Evolutionary conservation across 148 eudicot genomes (phyloP), one percentile per base, ranked within the genome.

Genomic region (Pharnaceum exiguum): DNA sequence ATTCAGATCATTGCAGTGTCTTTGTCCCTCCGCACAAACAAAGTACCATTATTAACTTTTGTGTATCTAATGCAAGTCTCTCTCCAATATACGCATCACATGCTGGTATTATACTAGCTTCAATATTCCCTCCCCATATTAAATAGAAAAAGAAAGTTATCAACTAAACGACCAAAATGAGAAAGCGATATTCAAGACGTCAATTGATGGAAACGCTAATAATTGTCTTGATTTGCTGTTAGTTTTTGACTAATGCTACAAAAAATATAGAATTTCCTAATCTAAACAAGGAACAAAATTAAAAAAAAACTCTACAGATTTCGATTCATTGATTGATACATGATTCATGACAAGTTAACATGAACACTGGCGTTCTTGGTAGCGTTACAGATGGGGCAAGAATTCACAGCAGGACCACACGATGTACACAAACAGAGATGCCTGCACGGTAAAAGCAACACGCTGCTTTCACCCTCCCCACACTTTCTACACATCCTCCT

Each of bases 401-500:
- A 37, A 48, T 89, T 74, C 0, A 79, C 68, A 46, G 74, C 37
- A 50, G 96, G 78, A 19, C 80, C 90, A 66, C 96, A 89, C n/a
- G 62, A 55, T 0, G 80, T 77, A 67, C 96, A 89, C 13, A 85
- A 54, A 36, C 96, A 89, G 29, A 85, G 83, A 54, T 89, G 96
- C 71, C 90, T 81, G 66, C 96, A 89, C 31, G 96, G 94, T 70
- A 89, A 62, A 25, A 89, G 57, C 65, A 89, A 59, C 44, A 89
- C 95, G 38, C 87, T 70, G 21, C 90, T 77, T 54, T 86, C 95
- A 57, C 44, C 77, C 33, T 60, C 72, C 44, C 88, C 86, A 55
- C 97, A 89, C 32, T 73, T 77, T 46, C 67, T 75, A 69, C 97
- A 86, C 71, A 62, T 24, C 64, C 81, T 72, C 53, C 28, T 11